These are phyloP conservation scores for Thermothielavioides terrestris DNA, from an alignment of 495 filamentous ascomycete species.

Conservation along the genomic window DNA sequence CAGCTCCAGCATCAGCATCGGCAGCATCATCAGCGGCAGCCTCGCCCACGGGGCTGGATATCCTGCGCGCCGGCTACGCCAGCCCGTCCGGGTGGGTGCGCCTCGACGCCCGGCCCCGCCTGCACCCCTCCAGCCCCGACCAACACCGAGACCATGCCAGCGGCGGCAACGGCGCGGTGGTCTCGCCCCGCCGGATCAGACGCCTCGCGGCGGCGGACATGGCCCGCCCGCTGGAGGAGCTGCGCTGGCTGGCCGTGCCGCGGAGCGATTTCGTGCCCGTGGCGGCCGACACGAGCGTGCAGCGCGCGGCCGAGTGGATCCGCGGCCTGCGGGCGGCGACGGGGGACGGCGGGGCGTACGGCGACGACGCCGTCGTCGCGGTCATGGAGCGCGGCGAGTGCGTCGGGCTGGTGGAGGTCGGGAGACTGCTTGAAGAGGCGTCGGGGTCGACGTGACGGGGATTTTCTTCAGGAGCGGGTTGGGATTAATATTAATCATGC, in stretches of 20 bases:
- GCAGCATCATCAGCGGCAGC: not conserved
- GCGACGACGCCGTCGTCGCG: conserved; percentile 37
- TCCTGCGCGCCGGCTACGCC: conserved; percentile 40
- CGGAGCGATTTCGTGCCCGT: conserved; percentile 39
- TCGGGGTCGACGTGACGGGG: not conserved
- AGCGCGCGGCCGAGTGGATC: conserved; percentile 36
- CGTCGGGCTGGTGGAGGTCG: conserved; percentile 39
- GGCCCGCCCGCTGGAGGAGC: conserved; percentile 13
- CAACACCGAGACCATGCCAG: not conserved
- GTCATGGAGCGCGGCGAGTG: conserved; percentile 35
- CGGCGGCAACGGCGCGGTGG: conserved; percentile 24
- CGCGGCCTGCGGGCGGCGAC: conserved; percentile 17
- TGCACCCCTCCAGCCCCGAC: not conserved
- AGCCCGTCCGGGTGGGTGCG: conserved; percentile 41
- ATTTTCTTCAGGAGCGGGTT: not conserved
- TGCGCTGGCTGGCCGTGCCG: conserved; percentile 28
- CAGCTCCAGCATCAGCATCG: not conserved
- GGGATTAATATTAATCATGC: not conserved
- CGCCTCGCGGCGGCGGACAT: conserved; percentile 29
- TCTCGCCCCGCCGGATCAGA: conserved; percentile 35
- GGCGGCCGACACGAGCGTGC: conserved; percentile 31
- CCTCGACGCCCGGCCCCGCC: too few species aligned
- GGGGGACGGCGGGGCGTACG: conserved; percentile 11
- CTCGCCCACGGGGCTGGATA: conserved; percentile 29
- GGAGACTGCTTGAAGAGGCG: conserved; percentile 18